Percentiles rank a stretch among this genome's conserved stretches.
Evolutionary conservation across 2,329 filamentous ascomycete species (phyloP).

Genomic region (Cladosporium sp.): DNA sequence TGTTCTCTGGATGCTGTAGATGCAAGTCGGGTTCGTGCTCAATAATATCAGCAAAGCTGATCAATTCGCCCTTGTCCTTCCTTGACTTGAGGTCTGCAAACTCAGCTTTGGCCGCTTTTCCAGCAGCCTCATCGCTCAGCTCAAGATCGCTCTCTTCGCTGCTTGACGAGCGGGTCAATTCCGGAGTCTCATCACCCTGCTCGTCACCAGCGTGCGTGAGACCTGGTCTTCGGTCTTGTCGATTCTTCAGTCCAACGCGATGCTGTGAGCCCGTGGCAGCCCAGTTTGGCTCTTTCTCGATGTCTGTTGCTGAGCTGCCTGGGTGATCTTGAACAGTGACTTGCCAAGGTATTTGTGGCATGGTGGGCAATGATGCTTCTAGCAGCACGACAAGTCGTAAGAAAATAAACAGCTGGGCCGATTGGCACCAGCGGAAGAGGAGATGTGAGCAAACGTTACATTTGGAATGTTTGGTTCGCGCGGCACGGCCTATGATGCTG

Average conservation of each 20-base stretch:
- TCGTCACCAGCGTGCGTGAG: constrained; percentile 30
- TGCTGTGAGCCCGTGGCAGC: constrained; percentile 31
- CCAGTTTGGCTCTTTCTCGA: constrained; percentile 44
- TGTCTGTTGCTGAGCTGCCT: constrained; percentile 38
- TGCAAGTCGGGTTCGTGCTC: constrained; percentile 37
- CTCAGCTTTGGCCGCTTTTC: constrained; percentile 26
- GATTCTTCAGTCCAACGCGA: constrained; percentile 38
- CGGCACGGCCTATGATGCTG: neutral
- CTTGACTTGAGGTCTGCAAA: constrained; percentile 26
- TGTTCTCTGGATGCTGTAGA: constrained; percentile 40
- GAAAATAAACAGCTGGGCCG: no score
- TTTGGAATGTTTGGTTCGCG: neutral
- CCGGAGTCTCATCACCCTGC: neutral
- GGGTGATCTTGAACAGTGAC: constrained; percentile 33
- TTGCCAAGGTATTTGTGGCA: constrained; percentile 30
- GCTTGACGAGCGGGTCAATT: neutral
- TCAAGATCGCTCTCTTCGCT: neutral
- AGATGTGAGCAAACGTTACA: neutral
- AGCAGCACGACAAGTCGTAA: neutral
- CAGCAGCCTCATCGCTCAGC: constrained; percentile 17
- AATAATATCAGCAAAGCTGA: constrained; percentile 39
- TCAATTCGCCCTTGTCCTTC: constrained; percentile 28
- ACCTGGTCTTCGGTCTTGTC: constrained; percentile 36
- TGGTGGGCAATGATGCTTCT: constrained; percentile 4
- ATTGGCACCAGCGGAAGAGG: neutral